Conservation (phyloP, 129 eudicot genomes). For the Calendula officinalis region DNA sequence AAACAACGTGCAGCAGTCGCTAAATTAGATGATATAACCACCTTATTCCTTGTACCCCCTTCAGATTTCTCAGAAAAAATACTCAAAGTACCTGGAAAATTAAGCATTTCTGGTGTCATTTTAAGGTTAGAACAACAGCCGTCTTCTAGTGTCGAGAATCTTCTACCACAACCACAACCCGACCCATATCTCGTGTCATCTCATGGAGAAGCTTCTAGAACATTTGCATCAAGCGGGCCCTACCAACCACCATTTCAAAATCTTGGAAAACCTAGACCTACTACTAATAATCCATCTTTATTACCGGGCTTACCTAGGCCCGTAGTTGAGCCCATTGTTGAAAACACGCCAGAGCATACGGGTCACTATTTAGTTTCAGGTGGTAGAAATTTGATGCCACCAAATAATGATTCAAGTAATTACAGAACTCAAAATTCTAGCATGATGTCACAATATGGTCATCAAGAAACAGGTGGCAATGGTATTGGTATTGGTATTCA, state of each 20-base stretch:
- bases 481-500: conserved; percentile 30
- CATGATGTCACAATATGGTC: conserved; percentile 21
- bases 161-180: conserved; percentile 25
- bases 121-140: conserved; percentile 65
- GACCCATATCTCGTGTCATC: conserved; percentile 37
- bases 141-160: conserved; percentile 42
- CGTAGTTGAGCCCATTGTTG: conserved; percentile 29
- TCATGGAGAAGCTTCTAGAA: conserved; percentile 37
- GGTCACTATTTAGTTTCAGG: conserved; percentile 30
- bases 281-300: conserved; percentile 8
- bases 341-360: conserved; percentile 42
- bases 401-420: conserved; percentile 35
- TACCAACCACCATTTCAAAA: conserved; percentile 32
- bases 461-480: conserved; percentile 32
- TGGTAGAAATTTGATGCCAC: conserved; percentile 22
- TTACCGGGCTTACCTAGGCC: conserved; percentile 34
- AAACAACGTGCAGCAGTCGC: conserved; percentile 91
- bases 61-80: conserved; percentile 90
- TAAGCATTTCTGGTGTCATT: conserved; percentile 85
- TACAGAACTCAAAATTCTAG: conserved; percentile 34
- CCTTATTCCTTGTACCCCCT: conserved; percentile 93
- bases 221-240: conserved; percentile 51
- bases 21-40: conserved; percentile 70
- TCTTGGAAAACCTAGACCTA: conserved; percentile 41
- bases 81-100: conserved; percentile 79